Conservation (phyloP, 768 basidiomycete species). For the Boletus fagicola region DNA sequence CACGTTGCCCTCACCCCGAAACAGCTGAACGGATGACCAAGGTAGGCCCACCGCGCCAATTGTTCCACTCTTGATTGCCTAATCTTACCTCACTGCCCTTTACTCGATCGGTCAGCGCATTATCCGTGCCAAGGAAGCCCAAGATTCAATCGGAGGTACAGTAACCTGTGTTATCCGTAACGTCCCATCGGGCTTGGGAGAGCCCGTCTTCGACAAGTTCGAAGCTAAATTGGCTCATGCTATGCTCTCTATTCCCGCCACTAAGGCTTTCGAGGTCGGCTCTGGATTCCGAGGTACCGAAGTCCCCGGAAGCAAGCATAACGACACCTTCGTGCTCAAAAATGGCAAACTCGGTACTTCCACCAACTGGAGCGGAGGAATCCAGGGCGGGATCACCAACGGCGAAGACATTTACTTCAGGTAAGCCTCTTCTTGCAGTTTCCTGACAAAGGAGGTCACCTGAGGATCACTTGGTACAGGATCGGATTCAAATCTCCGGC, state of each 20-base stretch:
- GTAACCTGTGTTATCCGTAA: slow-evolving; percentile 95
- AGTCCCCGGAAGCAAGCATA: slow-evolving; percentile 90
- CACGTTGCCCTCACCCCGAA: slow-evolving; percentile 79
- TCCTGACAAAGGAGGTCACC: not conserved
- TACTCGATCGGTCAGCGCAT: slow-evolving; percentile 62
- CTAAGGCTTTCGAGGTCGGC: slow-evolving; percentile 97
- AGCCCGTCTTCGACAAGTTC: slow-evolving; percentile 98
- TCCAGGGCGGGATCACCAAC: slow-evolving; percentile 98
- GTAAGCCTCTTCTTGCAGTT: slow-evolving; percentile 39
- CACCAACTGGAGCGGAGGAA: slow-evolving; percentile 96
- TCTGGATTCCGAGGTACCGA: slow-evolving; percentile 95
- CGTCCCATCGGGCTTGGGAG: slow-evolving; percentile 88
- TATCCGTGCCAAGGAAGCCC: slow-evolving; percentile 82
- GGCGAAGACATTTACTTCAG: slow-evolving; percentile 98
- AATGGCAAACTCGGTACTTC: slow-evolving; percentile 77
- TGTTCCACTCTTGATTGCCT: slow-evolving; percentile 35
- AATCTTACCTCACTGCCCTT: slow-evolving; percentile 12
- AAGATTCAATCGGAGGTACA: slow-evolving; percentile 97
- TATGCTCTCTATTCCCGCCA: slow-evolving; percentile 98
- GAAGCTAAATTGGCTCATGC: slow-evolving; percentile 95
- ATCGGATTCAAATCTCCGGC: slow-evolving; percentile 98
- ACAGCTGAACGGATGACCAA: slow-evolving; percentile 90
- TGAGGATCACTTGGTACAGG: slow-evolving; percentile 41
- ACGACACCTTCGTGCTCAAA: slow-evolving; percentile 77
- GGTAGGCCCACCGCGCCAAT: slow-evolving; percentile 40